These are phyloP conservation scores for Narthecium ossifragum DNA, from an alignment of 106 monocot species.

Conservation along the genomic window DNA sequence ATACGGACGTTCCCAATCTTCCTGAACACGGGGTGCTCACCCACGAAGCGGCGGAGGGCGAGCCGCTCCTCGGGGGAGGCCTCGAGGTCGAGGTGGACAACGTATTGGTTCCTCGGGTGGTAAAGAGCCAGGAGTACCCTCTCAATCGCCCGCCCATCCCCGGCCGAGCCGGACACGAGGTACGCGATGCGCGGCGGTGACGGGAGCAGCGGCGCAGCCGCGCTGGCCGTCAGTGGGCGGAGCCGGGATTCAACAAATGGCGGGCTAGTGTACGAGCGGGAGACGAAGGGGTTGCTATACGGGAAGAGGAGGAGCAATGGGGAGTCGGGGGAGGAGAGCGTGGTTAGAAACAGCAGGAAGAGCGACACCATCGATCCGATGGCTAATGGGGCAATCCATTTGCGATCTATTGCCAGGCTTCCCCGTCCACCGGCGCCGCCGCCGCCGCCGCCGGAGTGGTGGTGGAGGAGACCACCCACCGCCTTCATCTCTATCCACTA, in stretches of 20 bases:
- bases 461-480: no score
- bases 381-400: conserved; percentile 33
- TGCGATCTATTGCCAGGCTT: conserved; percentile 25
- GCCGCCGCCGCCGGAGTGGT: no score
- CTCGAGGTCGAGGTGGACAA: conserved; percentile 66
- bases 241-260: conserved; percentile 69
- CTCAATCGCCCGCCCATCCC: conserved; percentile 41
- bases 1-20: conserved; percentile 51
- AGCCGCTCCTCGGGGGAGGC: conserved; percentile 32
- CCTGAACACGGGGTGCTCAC: conserved; percentile 27
- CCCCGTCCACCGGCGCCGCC: no score
- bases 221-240: no score
- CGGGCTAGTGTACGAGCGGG: conserved; percentile 12
- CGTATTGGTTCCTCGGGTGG: conserved; percentile 64
- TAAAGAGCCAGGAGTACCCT: conserved; percentile 58
- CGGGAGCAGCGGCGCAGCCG: conserved; percentile 2
- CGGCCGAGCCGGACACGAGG: conserved; percentile 74
- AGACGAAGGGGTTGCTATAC: conserved; percentile 6
- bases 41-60: conserved; percentile 23
- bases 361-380: conserved; percentile 20
- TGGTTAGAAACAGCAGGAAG: conserved; percentile 28
- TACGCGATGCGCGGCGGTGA: conserved; percentile 59
- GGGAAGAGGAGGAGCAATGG: conserved; percentile 9
- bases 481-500: no score
- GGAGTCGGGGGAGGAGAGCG: conserved; percentile 17